phyloP scores from a whole-genome alignment of 2,329 filamentous ascomycete species.

The Diplodia scrobiculata region DNA sequence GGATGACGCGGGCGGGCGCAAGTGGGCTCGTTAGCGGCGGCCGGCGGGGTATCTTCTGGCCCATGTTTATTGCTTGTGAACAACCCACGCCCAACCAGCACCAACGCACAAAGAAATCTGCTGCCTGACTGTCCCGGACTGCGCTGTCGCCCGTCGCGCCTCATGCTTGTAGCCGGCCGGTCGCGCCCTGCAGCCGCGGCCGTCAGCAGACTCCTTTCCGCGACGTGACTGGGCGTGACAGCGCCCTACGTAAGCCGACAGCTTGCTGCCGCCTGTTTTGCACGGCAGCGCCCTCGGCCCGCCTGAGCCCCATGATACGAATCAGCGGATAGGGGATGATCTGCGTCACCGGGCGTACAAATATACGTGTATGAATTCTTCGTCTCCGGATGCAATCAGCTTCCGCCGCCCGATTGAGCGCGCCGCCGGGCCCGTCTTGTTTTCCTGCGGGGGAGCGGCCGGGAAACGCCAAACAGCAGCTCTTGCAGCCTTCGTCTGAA shows the following conservation, averaged over 20 bases:
- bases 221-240: not conserved
- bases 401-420: not conserved
- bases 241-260: slow-evolving; percentile 20
- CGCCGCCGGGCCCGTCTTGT: not conserved
- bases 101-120: slow-evolving; percentile 21
- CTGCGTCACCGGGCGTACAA: not conserved
- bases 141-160: not conserved
- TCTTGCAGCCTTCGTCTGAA: not conserved
- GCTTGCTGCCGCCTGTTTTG: not conserved
- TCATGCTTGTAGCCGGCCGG: not conserved
- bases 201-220: not conserved
- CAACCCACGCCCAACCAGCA: slow-evolving; percentile 14
- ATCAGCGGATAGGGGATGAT: slow-evolving; percentile 25
- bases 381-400: slow-evolving; percentile 8
- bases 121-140: not conserved
- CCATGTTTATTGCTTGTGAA: slow-evolving; percentile 19
- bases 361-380: not conserved
- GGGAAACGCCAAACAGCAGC: not conserved
- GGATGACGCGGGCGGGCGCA: slow-evolving; percentile 27
- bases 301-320: slow-evolving; percentile 22
- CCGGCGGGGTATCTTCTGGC: slow-evolving; percentile 26
- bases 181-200: slow-evolving; percentile 1
- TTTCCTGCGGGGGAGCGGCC: not conserved
- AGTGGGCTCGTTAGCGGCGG: slow-evolving; percentile 24
- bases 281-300: slow-evolving; percentile 16